Evolutionary conservation across 2,329 filamentous ascomycete species (phyloP), one percentile per base, ranked within the genome.

Genomic region (Phialophora chinensis): DNA sequence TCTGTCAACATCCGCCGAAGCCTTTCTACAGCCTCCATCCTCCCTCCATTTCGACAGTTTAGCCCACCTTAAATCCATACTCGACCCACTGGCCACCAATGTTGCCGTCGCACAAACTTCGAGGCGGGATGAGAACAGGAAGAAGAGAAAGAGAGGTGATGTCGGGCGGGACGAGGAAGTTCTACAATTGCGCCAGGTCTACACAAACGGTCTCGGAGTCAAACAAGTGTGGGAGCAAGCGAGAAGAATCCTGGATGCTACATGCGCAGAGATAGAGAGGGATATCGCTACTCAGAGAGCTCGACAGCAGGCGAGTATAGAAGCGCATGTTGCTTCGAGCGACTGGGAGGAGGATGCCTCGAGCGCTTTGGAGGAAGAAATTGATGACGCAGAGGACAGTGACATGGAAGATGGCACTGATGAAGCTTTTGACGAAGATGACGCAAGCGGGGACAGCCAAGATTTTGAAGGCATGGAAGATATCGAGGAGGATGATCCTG

Each of bases 151-250:
- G 55, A 59, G 72, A 62, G 63, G 63, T 20, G 69, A 69, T 57
- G 52, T 75, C 38, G 80, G 85, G 29, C 78, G 77, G 3, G 80
- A 84, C 60, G 73, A 73, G 70, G 79, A 56, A 79, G 86, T 70
- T 81, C 90, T 97, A 69, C 92, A 92, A 73, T 82, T 97, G 73
- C 89, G 91, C 73, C 93, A 91, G 78, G 82, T 99, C 17, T 91
- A 97, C 76, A 83, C 92, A 6, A 88, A 96, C 65, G 95, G 94
- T 0, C 97, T 98, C 73, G 91, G 91, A 73, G 89, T 91, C 11
- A 87, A 89, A 23, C 94, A 98, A 79, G 89, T 99, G 52, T 99
- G 94, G 91, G 92, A 97, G 78, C 95, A 99, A 80, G 91, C 92
- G 8, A 90, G 89, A 74, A 88, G 91, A 73, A 92, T 98, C 23